These are phyloP conservation scores for Pichia eremophila DNA, from an alignment of 805 yeast species.

Conservation along the genomic window DNA sequence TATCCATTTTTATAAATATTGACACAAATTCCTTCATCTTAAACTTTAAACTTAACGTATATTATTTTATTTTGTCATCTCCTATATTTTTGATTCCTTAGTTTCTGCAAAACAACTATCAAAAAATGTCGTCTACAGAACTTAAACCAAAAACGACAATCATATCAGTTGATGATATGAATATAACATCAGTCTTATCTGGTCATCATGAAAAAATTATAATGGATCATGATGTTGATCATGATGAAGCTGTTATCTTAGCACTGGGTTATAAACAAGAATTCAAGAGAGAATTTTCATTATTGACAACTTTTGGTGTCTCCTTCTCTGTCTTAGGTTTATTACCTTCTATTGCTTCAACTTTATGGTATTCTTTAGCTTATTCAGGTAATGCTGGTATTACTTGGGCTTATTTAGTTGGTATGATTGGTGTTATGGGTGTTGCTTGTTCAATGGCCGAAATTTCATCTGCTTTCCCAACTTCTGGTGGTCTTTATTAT, in stretches of 20 bases:
- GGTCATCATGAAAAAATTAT: slow-evolving; percentile 18
- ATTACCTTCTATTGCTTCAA: slow-evolving; percentile 57
- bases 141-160: slow-evolving; percentile 17
- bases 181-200: slow-evolving; percentile 17
- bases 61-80: too few species aligned
- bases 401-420: slow-evolving; percentile 55
- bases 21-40: too few species aligned
- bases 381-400: slow-evolving; percentile 57
- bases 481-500: slow-evolving; percentile 60
- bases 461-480: slow-evolving; percentile 56
- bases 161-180: slow-evolving; percentile 19
- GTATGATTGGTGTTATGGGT: slow-evolving; percentile 43
- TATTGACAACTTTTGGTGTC: slow-evolving; percentile 50
- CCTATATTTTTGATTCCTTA: too few species aligned
- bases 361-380: slow-evolving; percentile 50
- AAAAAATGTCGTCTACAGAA: not conserved
- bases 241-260: slow-evolving; percentile 44
- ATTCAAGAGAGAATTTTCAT: slow-evolving; percentile 50
- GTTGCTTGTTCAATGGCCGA: slow-evolving; percentile 61
- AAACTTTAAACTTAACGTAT: too few species aligned
- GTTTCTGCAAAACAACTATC: not conserved
- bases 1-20: too few species aligned
- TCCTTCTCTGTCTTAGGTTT: slow-evolving; percentile 58
- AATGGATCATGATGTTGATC: slow-evolving; percentile 38
- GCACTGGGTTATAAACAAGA: slow-evolving; percentile 60